Evolutionary conservation across 1,139 yeast species (phyloP), one percentile per base, ranked within the genome.

Genomic region (Saccharomyces pastorianus): DNA sequence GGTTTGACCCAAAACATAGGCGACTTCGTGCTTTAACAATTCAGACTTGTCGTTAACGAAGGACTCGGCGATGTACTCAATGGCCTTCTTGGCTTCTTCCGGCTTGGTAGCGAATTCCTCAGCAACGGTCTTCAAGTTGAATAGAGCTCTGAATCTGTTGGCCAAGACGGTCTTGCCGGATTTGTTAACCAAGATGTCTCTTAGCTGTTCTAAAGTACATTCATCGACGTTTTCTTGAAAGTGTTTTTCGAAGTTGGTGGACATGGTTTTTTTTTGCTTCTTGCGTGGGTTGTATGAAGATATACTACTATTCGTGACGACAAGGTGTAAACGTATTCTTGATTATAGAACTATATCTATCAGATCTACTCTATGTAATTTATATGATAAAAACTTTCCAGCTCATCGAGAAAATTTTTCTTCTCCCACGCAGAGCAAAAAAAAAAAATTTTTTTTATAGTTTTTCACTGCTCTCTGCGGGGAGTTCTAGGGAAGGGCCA

Each of bases 1-100:
- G 52, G 97, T 90, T 73, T 95, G 99, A 47, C 99, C 99, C 59
- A 95, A 76, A n/a, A 93, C 98, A 65, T 95, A 95, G 6, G 99
- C 99, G 54, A 93, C 95, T 73, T 95, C 99, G 69, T 95, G 99
- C 74, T 95, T 95, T 67, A 95, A 78, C 54, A 95, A 79, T 72
- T 95, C 99, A n/a, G 96, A 85, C 31, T 60, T 58, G 56, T 82
- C 81, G 67, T 89, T 97, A 11, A 38, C 44, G 68, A 95, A 95
- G 55, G 85, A 77, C 63, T 84, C 93, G 49, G 93, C 88, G 59
- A 95, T 91, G 74, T 88, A 87, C 54, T 85, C 81, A 54, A 93
- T 82, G 53, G 99, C 99, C 55, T 64, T 73, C 57, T 80, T 79
- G 42, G 78, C 77, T 54, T 75, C 76, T 51, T 78, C 81, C 53